A percentile compares a stretch with the other conserved stretches of the same genome.
Conservation (phyloP, 2,329 filamentous ascomycete genomes). For the Coleophoma crateriformis region DNA sequence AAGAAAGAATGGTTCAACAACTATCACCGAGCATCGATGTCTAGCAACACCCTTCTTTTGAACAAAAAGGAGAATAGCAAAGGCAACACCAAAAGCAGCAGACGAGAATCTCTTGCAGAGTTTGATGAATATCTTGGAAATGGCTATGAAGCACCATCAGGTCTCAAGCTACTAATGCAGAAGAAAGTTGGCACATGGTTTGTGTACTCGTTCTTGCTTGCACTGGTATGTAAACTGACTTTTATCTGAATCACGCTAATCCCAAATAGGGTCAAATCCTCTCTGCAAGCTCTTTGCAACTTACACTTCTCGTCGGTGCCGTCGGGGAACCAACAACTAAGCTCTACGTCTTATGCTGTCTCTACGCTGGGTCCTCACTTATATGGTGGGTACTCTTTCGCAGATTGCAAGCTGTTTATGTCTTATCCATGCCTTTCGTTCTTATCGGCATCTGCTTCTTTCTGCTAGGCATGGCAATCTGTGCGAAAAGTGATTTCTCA, state of each 20-base stretch:
- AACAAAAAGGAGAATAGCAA: not conserved
- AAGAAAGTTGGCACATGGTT: constrained; percentile 56
- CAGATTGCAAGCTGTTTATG: constrained; percentile 45
- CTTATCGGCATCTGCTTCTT: constrained; percentile 58
- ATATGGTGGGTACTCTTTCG: constrained; percentile 60
- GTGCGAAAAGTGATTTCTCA: constrained; percentile 23
- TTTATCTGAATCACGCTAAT: not conserved
- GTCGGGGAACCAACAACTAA: constrained; percentile 48
- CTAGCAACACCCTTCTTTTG: not conserved
- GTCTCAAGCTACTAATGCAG: constrained; percentile 47
- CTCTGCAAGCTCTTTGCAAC: constrained; percentile 60
- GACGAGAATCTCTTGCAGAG: constrained; percentile 32
- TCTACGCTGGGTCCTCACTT: constrained; percentile 51
- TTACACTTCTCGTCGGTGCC: constrained; percentile 59
- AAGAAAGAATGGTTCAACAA: constrained; percentile 62
- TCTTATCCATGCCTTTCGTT: constrained; percentile 53
- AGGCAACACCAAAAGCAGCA: constrained; percentile 34
- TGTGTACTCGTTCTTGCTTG: constrained; percentile 54
- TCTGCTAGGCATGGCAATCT: constrained; percentile 54
- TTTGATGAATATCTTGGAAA: constrained; percentile 29
- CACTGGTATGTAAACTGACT: constrained; percentile 26
- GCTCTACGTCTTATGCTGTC: constrained; percentile 52
- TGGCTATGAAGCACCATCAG: constrained; percentile 45
- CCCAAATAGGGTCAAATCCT: constrained; percentile 43
- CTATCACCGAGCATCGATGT: constrained; percentile 41